Percentiles rank a stretch among this genome's conserved stretches.
These are phyloP conservation scores for Colletotrichum tropicale DNA, from an alignment of 2,329 filamentous ascomycete genomes.

Conservation along the genomic window DNA sequence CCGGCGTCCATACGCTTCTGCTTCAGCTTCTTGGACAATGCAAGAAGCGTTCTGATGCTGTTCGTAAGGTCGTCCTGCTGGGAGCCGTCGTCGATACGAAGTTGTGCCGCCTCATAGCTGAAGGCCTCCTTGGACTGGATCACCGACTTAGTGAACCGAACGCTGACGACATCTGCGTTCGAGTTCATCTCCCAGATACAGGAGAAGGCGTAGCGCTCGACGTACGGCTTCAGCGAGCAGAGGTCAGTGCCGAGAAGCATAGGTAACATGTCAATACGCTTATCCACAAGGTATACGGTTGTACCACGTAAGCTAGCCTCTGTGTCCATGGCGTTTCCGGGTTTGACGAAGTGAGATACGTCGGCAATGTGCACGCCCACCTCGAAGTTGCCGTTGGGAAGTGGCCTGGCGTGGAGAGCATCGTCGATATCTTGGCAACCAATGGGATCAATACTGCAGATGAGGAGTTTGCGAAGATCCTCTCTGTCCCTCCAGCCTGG, in stretches of 20 bases:
- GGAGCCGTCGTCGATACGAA: conserved; percentile 87
- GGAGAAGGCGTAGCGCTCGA: conserved; percentile 91
- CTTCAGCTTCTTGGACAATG: conserved; percentile 89
- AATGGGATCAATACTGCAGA: conserved; percentile 96
- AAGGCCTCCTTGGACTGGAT: conserved; percentile 97
- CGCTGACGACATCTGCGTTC: conserved; percentile 82
- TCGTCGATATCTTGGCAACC: conserved; percentile 99
- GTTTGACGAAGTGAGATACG: conserved; percentile 98
- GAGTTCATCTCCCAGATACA: conserved; percentile 87
- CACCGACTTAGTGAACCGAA: conserved; percentile 95
- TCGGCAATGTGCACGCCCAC: conserved; percentile 98
- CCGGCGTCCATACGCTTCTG: conserved; percentile 97
- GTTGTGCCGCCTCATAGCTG: conserved; percentile 95
- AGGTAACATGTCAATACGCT: conserved; percentile 99
- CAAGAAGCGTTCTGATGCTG: conserved; percentile 85
- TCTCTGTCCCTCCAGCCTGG: conserved; percentile 85
- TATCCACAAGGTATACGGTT: conserved; percentile 97
- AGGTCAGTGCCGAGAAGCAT: conserved; percentile 95
- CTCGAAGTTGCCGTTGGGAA: conserved; percentile 93
- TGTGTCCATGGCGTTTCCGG: conserved; percentile 94
- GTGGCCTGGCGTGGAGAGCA: conserved; percentile 82
- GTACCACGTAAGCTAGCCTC: conserved; percentile 95
- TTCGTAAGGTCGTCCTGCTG: conserved; percentile 89
- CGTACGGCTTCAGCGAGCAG: conserved; percentile 95
- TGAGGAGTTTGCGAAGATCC: conserved; percentile 83